phyloP scores from a whole-genome alignment of 768 basidiomycete species.

The Tephrocybe sp. region DNA sequence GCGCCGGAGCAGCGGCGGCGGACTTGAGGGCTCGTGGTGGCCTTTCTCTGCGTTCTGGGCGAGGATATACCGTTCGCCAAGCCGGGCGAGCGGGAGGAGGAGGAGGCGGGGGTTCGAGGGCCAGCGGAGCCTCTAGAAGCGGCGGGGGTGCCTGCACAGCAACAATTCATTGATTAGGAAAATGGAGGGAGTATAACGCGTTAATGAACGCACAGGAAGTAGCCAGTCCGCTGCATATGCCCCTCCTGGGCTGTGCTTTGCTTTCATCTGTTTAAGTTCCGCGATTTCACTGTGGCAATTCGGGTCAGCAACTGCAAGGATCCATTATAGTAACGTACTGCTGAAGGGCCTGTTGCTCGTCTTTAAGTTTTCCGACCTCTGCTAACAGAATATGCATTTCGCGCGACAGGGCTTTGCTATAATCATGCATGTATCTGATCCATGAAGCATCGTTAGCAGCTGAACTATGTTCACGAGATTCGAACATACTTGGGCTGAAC shows the following conservation, averaged over 20 bases:
- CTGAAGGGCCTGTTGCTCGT: conserved; percentile 74
- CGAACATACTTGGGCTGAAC: conserved; percentile 12
- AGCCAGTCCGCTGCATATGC: conserved; percentile 78
- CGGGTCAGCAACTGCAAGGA: not conserved
- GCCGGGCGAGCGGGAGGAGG: conserved; percentile 56
- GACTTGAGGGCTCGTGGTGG: conserved; percentile 33
- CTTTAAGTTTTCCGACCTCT: conserved; percentile 80
- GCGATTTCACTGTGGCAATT: conserved; percentile 66
- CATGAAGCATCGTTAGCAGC: not conserved
- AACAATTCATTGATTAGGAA: not conserved
- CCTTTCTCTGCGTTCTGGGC: conserved; percentile 46
- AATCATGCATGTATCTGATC: conserved; percentile 71
- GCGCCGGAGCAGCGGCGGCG: conserved; percentile 35
- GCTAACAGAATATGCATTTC: conserved; percentile 78
- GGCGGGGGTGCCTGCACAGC: conserved; percentile 34
- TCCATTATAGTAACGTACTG: conserved; percentile 46
- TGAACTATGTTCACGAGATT: not conserved
- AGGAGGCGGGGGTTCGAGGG: conserved; percentile 41
- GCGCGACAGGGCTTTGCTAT: conserved; percentile 76
- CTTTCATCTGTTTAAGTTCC: conserved; percentile 79
- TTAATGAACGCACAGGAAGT: conserved; percentile 48
- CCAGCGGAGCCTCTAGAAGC: conserved; percentile 32
- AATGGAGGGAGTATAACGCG: not conserved
- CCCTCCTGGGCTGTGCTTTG: conserved; percentile 79
- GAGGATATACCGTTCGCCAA: conserved; percentile 75